Base-by-base conservation (phyloP, 1,284 basidiomycete species). In the Psilocybe mexicana region DNA sequence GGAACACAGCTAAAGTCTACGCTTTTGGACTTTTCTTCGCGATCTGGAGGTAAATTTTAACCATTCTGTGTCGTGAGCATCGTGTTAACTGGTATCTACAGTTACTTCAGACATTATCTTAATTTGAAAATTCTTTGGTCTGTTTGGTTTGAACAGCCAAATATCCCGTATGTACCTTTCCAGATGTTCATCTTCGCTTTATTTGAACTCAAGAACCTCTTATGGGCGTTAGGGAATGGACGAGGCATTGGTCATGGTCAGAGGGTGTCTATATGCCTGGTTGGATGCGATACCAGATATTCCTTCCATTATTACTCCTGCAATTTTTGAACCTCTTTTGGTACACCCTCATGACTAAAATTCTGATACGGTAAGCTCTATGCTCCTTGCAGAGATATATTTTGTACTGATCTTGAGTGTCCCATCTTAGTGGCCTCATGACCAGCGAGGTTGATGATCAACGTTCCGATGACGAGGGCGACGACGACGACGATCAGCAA, bases 31-130 rank as follows among this genome's bases (percentile, higher is more conserved):
- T 83, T 46, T 93, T 98, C 69, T 76, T 94, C 52, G 70, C 69
- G 44, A 74, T 92, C 6, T 98, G 96, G 95, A 87, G 89, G 90
- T 94, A 66, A 73, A 91, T 83, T 38, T 18, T 46, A 18, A 51
- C 30, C 18, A 6, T 33, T 8, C 47, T 57, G 36, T 24, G 18
- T 0, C 8, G 36, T 43, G n/a, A n/a, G 18, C 23, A 18, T 53
- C 36, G 18, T 43, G 38, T 60, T 40, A 58, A 47, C 3, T 53
- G 51, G 18, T 25, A 2, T 47, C 38, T 14, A 24, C 68, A 96
- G 93, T 3, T 99, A 99, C 74, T 94, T 97, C 83, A 92, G 97
- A 1, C 96, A 98, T 72, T 98, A 92, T 71, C 79, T 97, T 35
- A 98, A 98, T 72, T 73, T 96, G 43, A 76, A 80, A 52, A 97